Evolutionary conservation across 2,329 filamentous ascomycete species (phyloP), one percentile per base, ranked within the genome.

Genomic region (Apiospora marii): DNA sequence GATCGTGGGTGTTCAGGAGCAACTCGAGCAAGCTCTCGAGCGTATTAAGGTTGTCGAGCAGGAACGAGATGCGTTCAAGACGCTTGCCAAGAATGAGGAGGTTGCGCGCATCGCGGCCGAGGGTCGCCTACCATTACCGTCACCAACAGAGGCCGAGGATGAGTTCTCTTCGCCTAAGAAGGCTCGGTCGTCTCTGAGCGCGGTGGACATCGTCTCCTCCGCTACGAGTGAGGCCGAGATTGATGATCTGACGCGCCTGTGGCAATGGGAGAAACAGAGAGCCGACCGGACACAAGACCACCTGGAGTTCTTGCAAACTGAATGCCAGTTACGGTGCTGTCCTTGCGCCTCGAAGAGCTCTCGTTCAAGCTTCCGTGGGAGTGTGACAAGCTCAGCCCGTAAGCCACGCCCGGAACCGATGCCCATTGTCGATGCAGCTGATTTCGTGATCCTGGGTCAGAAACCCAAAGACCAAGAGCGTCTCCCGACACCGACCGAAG

Each of bases 41-140:
- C 88, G 87, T 67, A 85, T 93, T 76, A 90, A 88, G 79, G 83
- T 92, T 44, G 86, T 93, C 22, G 92, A 94, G 79, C 90, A 93
- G 78, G 93, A 95, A 81, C 91, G 92, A 10, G 92, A 94, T 80
- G 90, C 92, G 3, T 88, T 93, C 78, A 93, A 92, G 83, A 91
- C 89, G 3, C 90, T 91, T 69, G 88, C 93, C 44, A 88, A 92
- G 82, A 92, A 93, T 77, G 92, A 94, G 78, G 92, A 94, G 79
- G 88, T 94, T 34, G 89, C 91, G 27, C 88, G 91, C 69, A 92
- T 94, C 70, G 92, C 93, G 3, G 91, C 92, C 30, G 92, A 94
- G 79, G 92, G 92, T 24, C 88, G 87, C 64, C 88, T 94, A 71
- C 91, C 92, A 3, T 83, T 94, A 16, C 92, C 92, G 1, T 80